These are phyloP conservation scores for Volutella citrinella DNA, from an alignment of 2,329 filamentous ascomycete genomes.

Conservation along the genomic window DNA sequence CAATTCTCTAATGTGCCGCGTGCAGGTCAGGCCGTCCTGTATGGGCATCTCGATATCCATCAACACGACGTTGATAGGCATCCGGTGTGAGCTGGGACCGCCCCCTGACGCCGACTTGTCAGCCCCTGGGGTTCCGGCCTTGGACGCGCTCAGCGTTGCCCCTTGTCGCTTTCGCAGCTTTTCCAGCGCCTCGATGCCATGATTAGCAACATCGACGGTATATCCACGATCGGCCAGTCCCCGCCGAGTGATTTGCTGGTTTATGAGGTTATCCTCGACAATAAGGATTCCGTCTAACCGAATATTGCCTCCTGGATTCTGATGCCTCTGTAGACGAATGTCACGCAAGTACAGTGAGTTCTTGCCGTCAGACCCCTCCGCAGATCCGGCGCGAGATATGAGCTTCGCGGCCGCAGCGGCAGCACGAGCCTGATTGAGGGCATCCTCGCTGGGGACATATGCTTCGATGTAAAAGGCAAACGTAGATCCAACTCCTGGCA, in stretches of 20 bases:
- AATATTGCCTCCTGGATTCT: constrained; percentile 24
- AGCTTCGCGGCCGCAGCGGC: constrained; percentile 31
- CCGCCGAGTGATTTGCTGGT: constrained; percentile 54
- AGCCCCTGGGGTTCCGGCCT: neutral
- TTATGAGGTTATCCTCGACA: constrained; percentile 61
- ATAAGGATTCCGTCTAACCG: constrained; percentile 46
- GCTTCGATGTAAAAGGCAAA: constrained; percentile 75
- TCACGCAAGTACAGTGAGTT: constrained; percentile 16
- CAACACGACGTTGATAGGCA: constrained; percentile 58
- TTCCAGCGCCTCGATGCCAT: constrained; percentile 55
- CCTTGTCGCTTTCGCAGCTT: constrained; percentile 33
- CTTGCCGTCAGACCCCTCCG: constrained; percentile 15
- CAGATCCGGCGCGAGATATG: constrained; percentile 22
- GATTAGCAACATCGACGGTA: constrained; percentile 51
- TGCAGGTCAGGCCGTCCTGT: constrained; percentile 68
- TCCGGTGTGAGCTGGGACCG: constrained; percentile 12
- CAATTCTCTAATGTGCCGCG: constrained; percentile 59
- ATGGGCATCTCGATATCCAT: constrained; percentile 80
- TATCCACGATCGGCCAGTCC: constrained; percentile 50
- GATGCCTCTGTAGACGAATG: constrained; percentile 19
- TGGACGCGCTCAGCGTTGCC: constrained; percentile 14
- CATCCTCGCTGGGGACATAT: constrained; percentile 37
- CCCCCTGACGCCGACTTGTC: constrained; percentile 11
- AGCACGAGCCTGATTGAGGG: constrained; percentile 40
- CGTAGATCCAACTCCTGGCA: constrained; percentile 66